Base-by-base conservation (phyloP, 2,329 filamentous ascomycete species). In the Paecilomyces dactylethromorphus region DNA sequence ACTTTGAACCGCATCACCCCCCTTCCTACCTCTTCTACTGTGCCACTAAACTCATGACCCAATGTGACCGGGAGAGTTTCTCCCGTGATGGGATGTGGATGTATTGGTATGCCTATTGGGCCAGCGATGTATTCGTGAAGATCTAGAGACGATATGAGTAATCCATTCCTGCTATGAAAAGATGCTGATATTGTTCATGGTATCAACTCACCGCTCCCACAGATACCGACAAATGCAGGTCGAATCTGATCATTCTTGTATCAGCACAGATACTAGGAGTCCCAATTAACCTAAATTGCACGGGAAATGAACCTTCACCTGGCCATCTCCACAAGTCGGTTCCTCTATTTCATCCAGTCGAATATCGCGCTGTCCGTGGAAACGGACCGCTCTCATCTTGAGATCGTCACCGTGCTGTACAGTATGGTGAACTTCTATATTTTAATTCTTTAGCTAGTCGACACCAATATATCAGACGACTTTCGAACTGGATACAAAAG, bases 1-100 rank as follows among this genome's bases (percentile, higher is more conserved):
- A 81, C 68, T 51, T 78, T 74, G 54, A 87, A 72, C 65, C 60
- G 58, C 21, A 63, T 64, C 3, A 85, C 80, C 1, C 73, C 77
- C 0, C 74, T 65, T 0, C 85, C 85, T n/a, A 88, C 72, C 63
- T 86, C 83, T 11, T 80, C 76, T 32, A 89, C 75, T 1, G 79
- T 78, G 11, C 86, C 86, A 3, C 80, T 82, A 69, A 88, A 86
- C 66, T 89, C 87, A 66, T 89, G 86, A 26, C 87, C 86, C 10
- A 88, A 75, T 0, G 80, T 85, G 10, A 87, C 77, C 3, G 85
- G 86, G 35, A 84, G 77, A 0, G 74, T 76, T 58, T 83, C 82
- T 32, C 79, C 75, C 0, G 85, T 88, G 22, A 87, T 70, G 1
- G 80, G 80, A 64, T 88, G 86, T 0, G 84, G 82, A 4, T 56